Percentiles rank a stretch among this genome's conserved stretches.
Evolutionary conservation across 345 rosid genomes (phyloP).

Genomic region (Populus euphratica): DNA sequence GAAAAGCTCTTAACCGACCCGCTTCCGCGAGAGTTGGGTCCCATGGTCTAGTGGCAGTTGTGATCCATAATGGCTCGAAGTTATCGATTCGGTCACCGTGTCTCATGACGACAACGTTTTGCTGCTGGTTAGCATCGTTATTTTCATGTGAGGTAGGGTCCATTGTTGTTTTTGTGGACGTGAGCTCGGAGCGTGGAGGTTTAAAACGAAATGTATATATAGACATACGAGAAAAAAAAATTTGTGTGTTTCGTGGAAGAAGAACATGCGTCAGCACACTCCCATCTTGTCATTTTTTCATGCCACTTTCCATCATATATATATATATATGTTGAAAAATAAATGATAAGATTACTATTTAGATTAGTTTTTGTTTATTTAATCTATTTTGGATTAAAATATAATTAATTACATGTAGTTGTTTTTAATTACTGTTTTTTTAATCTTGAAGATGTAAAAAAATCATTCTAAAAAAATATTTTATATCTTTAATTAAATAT

Average conservation of each 20-base stretch:
- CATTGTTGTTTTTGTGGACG: constrained; percentile 2
- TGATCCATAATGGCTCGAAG: constrained; percentile 51
- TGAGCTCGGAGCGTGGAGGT: not conserved
- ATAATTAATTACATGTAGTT: too few relatives aligned
- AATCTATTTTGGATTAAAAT: too few relatives aligned
- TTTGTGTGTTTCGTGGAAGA: not conserved
- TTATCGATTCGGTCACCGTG: constrained; percentile 86
- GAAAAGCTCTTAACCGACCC: constrained; percentile 52
- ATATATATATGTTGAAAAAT: too few relatives aligned
- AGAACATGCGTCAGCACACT: not conserved
- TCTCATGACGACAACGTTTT: constrained; percentile 78
- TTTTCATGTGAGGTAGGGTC: not conserved
- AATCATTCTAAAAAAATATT: too few relatives aligned
- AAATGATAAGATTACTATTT: too few relatives aligned
- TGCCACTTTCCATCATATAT: too few relatives aligned
- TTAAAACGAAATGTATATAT: not conserved
- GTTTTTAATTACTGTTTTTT: too few relatives aligned
- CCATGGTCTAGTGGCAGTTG: constrained; percentile 67
- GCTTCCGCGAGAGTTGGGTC: constrained; percentile 62
- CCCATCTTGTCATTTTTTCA: not conserved
- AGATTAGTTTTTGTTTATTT: too few relatives aligned
- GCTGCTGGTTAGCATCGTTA: constrained; percentile 16
- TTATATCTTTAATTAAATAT: too few relatives aligned
- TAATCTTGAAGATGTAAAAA: too few relatives aligned
- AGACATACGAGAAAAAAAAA: not conserved